Evolutionary conservation across 345 rosid species (phyloP), one percentile per base, ranked within the genome.

Genomic region (Gossypium longicalyx): DNA sequence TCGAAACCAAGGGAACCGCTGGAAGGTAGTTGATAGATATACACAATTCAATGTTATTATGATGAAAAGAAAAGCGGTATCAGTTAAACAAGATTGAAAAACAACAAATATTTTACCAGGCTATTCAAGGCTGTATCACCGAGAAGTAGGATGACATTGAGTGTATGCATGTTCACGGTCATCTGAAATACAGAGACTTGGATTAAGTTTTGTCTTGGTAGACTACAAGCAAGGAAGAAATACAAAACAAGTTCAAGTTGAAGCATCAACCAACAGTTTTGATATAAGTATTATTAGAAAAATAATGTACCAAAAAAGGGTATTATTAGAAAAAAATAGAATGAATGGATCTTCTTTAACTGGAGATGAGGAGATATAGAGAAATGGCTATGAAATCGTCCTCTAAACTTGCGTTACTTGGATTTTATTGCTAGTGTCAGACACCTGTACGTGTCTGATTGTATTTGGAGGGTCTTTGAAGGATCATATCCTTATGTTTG

Each of bases 1-100:
- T 81, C 94, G 85, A 78, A 89, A 88, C 86, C 87, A 85, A 67
- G 91, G 90, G 80, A 88, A 83, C 73, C 70, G 82, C 94, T 91
- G 88, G 76, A 78, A 80, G 61, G 45, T n/a, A 79, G 57, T 60
- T 59, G 23, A 80, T 17, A 76, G 45, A 75, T 19, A 41, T 44
- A 74, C 17, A 51, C 27, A 38, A 69, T 69, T 76, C 38, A 73
- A 57, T 53, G 54, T 12, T 1, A 54, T 45, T 71, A 68, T 77
- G 48, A 20, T n/a, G 41, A 15, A 65, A 48, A 11, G 68, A 70
- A 23, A 43, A 53, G 49, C n/a, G 2, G 34, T 34, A 19, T 71
- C 34, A 12, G 3, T 54, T 12, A 54, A 77, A 53, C 68, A 52
- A 52, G 27, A 9, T 12, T 15, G 2, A 17, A 71, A 17, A 68